These are phyloP conservation scores for Prunus campanulata DNA, from an alignment of 306 rosid species.

Conservation along the genomic window DNA sequence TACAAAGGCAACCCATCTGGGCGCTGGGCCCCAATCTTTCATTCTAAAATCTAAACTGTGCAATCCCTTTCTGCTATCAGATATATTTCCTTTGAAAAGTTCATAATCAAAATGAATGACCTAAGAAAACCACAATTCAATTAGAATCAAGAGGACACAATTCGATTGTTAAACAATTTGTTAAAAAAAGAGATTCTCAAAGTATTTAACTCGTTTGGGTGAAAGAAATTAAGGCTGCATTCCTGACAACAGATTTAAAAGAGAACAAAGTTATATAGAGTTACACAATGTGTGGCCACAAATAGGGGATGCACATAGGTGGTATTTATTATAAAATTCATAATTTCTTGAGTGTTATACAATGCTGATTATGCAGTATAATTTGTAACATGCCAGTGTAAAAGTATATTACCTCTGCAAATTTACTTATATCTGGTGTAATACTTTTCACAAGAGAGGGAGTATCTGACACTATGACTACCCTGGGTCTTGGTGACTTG, in stretches of 20 bases:
- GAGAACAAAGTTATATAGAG: not conserved
- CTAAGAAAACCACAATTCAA: constrained; percentile 33
- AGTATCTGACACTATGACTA: constrained; percentile 82
- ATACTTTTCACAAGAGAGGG: constrained; percentile 67
- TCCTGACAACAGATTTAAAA: not conserved
- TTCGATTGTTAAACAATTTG: not conserved
- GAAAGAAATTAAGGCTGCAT: not conserved
- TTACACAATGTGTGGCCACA: too few species aligned
- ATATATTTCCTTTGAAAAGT: constrained; percentile 66
- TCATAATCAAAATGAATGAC: constrained; percentile 88
- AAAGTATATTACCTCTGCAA: constrained; percentile 71
- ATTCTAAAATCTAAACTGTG: constrained; percentile 67
- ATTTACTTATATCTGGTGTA: constrained; percentile 50
- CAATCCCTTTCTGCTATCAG: constrained; percentile 33
- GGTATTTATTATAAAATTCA: not conserved
- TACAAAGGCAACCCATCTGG: constrained; percentile 99
- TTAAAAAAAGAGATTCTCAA: not conserved
- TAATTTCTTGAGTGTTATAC: not conserved
- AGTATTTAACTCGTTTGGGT: not conserved
- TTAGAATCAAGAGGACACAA: constrained; percentile 5
- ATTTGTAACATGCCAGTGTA: not conserved
- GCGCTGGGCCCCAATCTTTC: constrained; percentile 98
- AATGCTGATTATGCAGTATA: not conserved
- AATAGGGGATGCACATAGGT: not conserved
- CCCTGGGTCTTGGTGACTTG: constrained; percentile 52